These are phyloP conservation scores for Stromatinia cepivora DNA, from an alignment of 2,329 filamentous ascomycete genomes.

Conservation along the genomic window DNA sequence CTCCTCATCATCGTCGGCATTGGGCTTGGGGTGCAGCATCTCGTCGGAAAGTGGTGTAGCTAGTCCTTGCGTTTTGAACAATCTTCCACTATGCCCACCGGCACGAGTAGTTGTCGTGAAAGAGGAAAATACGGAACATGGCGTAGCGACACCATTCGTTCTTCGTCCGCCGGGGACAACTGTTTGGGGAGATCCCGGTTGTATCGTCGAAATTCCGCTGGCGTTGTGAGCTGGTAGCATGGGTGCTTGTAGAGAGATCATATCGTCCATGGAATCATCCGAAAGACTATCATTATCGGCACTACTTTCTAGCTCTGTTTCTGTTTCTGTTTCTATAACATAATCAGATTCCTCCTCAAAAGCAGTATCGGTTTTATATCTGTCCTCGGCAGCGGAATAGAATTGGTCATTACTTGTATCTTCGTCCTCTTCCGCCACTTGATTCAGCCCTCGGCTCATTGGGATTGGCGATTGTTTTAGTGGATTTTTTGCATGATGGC, in stretches of 20 bases:
- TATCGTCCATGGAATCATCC: conserved; percentile 88
- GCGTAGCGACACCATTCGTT: conserved; percentile 74
- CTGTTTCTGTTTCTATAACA: conserved; percentile 56
- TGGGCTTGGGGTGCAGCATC: conserved; percentile 80
- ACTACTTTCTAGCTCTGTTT: conserved; percentile 58
- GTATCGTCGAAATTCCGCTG: conserved; percentile 76
- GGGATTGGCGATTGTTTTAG: conserved; percentile 50
- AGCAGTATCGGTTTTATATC: conserved; percentile 56
- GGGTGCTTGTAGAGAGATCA: conserved; percentile 85
- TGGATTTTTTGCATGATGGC: conserved; percentile 54
- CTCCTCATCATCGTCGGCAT: conserved; percentile 77
- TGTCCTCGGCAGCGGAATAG: conserved; percentile 86
- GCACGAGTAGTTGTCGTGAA: conserved; percentile 82
- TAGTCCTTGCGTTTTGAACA: conserved; percentile 82
- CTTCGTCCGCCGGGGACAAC: conserved; percentile 54
- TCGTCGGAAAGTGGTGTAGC: conserved; percentile 71
- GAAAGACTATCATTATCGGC: conserved; percentile 75
- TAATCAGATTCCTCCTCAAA: conserved; percentile 56
- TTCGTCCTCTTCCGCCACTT: conserved; percentile 64
- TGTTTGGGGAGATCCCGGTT: conserved; percentile 78
- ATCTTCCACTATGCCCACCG: conserved; percentile 69
- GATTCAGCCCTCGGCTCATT: conserved; percentile 56
- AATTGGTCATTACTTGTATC: conserved; percentile 90
- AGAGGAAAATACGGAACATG: conserved; percentile 85
- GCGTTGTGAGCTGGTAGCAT: conserved; percentile 74